These are phyloP conservation scores for Leishmania turanica DNA, from an alignment of 208 protist species.

Conservation along the genomic window DNA sequence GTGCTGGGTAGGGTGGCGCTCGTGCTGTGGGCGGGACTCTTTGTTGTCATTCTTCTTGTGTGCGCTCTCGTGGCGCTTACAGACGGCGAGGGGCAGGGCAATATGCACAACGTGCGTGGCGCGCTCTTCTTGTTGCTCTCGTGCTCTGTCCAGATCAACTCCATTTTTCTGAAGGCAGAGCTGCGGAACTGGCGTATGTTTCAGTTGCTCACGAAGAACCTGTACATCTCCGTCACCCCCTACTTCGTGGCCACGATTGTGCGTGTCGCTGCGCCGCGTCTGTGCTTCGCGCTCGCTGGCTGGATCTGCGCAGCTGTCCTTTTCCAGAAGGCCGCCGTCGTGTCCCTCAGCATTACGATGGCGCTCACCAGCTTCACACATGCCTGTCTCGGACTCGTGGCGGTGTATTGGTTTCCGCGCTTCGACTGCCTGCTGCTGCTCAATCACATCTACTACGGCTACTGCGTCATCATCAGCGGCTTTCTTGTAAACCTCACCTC, in stretches of 20 bases:
- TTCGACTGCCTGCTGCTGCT: conserved; percentile 24
- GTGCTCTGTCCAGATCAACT: conserved; percentile 49
- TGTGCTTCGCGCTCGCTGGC: conserved; percentile 30
- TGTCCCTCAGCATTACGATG: conserved; percentile 35
- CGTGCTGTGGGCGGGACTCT: conserved; percentile 41
- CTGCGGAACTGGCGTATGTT: conserved; percentile 44
- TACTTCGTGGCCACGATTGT: conserved; percentile 49
- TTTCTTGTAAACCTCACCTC: conserved; percentile 47
- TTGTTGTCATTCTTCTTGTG: conserved; percentile 42
- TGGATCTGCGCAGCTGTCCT: conserved; percentile 34
- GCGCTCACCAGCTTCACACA: conserved; percentile 44
- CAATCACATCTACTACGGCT: conserved; percentile 46
- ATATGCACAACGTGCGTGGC: conserved; percentile 55
- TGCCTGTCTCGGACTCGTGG: conserved; percentile 35
- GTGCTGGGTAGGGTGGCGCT: conserved; percentile 28
- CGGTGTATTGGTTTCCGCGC: conserved; percentile 45
- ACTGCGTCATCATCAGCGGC: conserved; percentile 54
- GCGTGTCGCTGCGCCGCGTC: conserved; percentile 37
- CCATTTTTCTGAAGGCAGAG: conserved; percentile 50
- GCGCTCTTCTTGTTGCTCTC: conserved; percentile 59
- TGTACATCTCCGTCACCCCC: conserved; percentile 40
- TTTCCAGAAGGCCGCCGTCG: conserved; percentile 19
- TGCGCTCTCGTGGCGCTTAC: conserved; percentile 21
- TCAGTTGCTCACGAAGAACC: conserved; percentile 35
- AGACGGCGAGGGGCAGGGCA: neutral